Conservation (phyloP, 306 rosid species). For the Begonia masoniana region DNA sequence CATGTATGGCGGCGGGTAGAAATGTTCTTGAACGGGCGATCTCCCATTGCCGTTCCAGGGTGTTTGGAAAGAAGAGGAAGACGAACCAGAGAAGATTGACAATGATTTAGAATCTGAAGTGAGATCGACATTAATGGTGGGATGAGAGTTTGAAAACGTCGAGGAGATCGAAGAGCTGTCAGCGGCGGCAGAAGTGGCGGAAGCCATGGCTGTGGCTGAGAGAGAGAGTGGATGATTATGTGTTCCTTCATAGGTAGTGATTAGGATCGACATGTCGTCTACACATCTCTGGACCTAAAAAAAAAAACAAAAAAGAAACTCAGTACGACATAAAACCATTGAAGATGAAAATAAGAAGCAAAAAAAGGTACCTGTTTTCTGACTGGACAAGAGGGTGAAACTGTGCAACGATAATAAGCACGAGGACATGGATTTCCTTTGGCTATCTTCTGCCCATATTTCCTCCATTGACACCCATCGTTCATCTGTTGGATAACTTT, state of each 20-base stretch:
- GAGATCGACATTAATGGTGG: conserved; percentile 51
- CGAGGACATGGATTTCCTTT: conserved; percentile 77
- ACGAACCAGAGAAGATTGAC: background rate
- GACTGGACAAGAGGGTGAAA: conserved; percentile 53
- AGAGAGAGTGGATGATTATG: conserved; percentile 57
- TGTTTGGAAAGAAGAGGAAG: too few relatives aligned
- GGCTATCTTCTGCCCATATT: conserved; percentile 70
- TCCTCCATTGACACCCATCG: conserved; percentile 83
- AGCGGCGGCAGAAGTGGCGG: conserved; percentile 55
- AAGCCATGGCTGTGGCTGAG: conserved; percentile 63
- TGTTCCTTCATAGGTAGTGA: conserved; percentile 64
- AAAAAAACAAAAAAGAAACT: background rate
- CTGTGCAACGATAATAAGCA: conserved; percentile 58
- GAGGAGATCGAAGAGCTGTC: conserved; percentile 46
- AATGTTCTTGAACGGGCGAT: too few relatives aligned
- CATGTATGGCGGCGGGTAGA: too few relatives aligned
- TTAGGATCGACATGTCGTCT: conserved; percentile 55
- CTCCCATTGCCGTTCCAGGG: too few relatives aligned
- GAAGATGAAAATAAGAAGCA: too few relatives aligned
- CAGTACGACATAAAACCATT: too few relatives aligned
- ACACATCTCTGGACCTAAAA: conserved; percentile 66
- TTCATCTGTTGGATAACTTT: conserved; percentile 23
- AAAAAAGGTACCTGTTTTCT: conserved; percentile 43
- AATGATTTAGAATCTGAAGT: conserved; percentile 12
- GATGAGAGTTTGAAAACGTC: conserved; percentile 41